Evolutionary conservation across 2,329 filamentous ascomycete species (phyloP), one percentile per base, ranked within the genome.

Genomic region (Cordyceps fumosorosea): DNA sequence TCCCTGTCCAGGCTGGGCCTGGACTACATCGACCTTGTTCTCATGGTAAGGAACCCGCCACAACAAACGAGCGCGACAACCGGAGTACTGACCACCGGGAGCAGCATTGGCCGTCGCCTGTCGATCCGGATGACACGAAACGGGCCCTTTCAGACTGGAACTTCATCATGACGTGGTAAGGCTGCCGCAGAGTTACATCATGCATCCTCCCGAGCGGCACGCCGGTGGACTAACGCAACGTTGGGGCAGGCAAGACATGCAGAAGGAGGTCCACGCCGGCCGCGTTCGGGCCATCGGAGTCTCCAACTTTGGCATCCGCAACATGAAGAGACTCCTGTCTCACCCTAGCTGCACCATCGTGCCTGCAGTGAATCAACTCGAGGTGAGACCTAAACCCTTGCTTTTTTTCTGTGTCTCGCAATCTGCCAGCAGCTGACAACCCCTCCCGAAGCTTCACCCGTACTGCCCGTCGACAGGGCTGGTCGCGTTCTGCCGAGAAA

Each of bases 251-350:
- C 37, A 40, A 47, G 84, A 87, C 77, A 79, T 90, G 81, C 85
- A 89, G 76, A 89, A 88, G 80, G 79, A 91, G 53, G 77, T 85
- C 26, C 83, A 75, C 12, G 85, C 83, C 51, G 87, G 87, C 73
- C 90, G 90, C 74, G 89, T 90, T 57, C 82, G 81, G 75, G 91
- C 90, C 77, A 93, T 95, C 72, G 90, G 90, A 69, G 89, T 95
- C 62, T 91, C 89, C 75, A 96, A 96, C 82, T 95, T 96, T 74
- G 88, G 82, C 66, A 90, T 93, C 73, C 84, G 80, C 74, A 90
- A 95, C 76, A 79, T 95, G 44, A 89, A 93, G 81, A 89, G 84
- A 74, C 81, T 95, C 63, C 80, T 95, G 65, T 85, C 82, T 67
- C 83, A 89, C 68, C 81, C 84, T 5, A 5, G 6, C 7, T 52